phyloP scores from a whole-genome alignment of 805 yeast genomes.

The Lachancea fermentati region DNA sequence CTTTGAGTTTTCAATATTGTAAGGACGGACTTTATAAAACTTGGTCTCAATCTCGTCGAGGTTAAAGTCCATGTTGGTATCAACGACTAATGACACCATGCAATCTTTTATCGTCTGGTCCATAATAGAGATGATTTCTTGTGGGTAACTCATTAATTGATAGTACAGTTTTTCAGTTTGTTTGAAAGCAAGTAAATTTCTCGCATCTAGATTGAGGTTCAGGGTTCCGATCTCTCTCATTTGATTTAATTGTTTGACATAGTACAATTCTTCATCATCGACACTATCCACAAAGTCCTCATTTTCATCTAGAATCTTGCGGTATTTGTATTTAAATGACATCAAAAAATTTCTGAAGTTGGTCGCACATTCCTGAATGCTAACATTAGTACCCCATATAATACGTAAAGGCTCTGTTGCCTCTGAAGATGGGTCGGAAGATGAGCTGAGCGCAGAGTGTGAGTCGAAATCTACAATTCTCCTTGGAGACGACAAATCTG shows the following conservation, averaged over 20 bases:
- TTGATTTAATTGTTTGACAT: conserved; percentile 63
- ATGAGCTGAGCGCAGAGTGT: conserved; percentile 16
- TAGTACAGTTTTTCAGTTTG: conserved; percentile 73
- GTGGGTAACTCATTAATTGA: conserved; percentile 89
- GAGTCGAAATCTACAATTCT: conserved; percentile 49
- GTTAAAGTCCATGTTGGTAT: conserved; percentile 44
- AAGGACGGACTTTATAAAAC: conserved; percentile 85
- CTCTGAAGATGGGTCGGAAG: conserved; percentile 31
- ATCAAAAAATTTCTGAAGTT: conserved; percentile 77
- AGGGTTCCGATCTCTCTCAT: conserved; percentile 77
- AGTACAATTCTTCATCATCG: conserved; percentile 68
- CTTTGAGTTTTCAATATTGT: conserved; percentile 59
- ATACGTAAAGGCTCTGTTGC: conserved; percentile 77
- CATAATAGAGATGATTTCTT: conserved; percentile 95
- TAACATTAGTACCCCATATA: conserved; percentile 98
- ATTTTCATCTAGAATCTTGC: conserved; percentile 43
- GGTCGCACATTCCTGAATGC: conserved; percentile 80
- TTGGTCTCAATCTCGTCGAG: conserved; percentile 69
- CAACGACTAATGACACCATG: conserved; percentile 67
- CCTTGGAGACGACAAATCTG: conserved; percentile 72
- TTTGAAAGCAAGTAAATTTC: conserved; percentile 69
- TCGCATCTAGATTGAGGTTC: conserved; percentile 78
- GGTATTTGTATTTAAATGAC: conserved; percentile 73
- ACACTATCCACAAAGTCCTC: conserved; percentile 35
- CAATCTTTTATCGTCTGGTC: conserved; percentile 92